Percentiles rank a stretch among this genome's conserved stretches.
Conservation (phyloP, 2,329 filamentous ascomycete genomes). For the Ilyonectria robusta region DNA sequence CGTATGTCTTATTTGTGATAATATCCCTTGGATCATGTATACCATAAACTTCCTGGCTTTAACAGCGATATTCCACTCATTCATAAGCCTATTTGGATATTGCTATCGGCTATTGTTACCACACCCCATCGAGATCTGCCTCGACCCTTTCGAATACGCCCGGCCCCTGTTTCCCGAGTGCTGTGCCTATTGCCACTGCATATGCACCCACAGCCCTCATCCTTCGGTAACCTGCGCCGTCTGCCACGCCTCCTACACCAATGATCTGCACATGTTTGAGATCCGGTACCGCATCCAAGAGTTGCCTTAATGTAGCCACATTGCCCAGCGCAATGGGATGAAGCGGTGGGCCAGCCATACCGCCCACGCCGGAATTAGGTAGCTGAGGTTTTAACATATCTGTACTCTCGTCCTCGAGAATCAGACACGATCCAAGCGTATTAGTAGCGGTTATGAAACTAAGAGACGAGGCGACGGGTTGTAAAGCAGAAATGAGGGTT, state of each 20-base stretch:
- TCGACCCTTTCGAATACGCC: slow-evolving; percentile 73
- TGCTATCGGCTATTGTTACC: slow-evolving; percentile 23
- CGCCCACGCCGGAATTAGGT: slow-evolving; percentile 73
- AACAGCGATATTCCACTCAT: not conserved
- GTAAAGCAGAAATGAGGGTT: slow-evolving; percentile 67
- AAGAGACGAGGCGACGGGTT: slow-evolving; percentile 52
- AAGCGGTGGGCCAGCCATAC: slow-evolving; percentile 79
- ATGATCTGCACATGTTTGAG: slow-evolving; percentile 74
- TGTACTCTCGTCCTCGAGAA: slow-evolving; percentile 58
- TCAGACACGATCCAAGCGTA: slow-evolving; percentile 77
- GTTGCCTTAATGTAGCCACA: slow-evolving; percentile 74
- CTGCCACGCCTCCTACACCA: slow-evolving; percentile 80
- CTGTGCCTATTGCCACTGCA: slow-evolving; percentile 79
- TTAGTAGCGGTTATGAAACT: slow-evolving; percentile 83
- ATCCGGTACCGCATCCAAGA: slow-evolving; percentile 66
- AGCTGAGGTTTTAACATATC: slow-evolving; percentile 58
- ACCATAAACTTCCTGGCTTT: not conserved
- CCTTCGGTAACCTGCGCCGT: slow-evolving; percentile 72
- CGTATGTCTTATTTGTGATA: no score
- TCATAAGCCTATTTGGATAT: not conserved
- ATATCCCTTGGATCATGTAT: not conserved
- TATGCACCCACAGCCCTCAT: slow-evolving; percentile 78
- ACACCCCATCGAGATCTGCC: slow-evolving; percentile 39
- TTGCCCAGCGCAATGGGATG: slow-evolving; percentile 84
- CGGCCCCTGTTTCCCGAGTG: slow-evolving; percentile 74